phyloP scores from a whole-genome alignment of 129 eudicot species.

The Centrapalus pauciflorus region DNA sequence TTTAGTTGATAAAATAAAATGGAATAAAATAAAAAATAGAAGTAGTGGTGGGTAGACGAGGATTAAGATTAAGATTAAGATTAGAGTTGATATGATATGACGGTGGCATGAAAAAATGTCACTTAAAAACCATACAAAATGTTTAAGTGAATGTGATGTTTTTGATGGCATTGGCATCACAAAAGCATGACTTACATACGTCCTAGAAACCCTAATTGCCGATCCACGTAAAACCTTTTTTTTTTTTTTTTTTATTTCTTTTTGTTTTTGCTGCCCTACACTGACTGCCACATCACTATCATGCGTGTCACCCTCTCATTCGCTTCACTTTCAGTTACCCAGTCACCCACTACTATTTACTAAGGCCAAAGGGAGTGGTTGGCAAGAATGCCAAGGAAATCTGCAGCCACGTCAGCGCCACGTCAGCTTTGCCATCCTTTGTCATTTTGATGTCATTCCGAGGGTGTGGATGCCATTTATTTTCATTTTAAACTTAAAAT shows the following conservation, averaged over 20 bases:
- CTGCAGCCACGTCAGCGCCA: too few species aligned
- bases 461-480: too few species aligned
- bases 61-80: slow-evolving; percentile 13
- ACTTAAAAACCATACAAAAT: slow-evolving; percentile 6
- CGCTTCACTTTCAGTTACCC: not conserved
- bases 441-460: too few species aligned
- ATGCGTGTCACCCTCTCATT: slow-evolving; percentile 22
- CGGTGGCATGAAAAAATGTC: slow-evolving; percentile 20
- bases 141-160: slow-evolving; percentile 13
- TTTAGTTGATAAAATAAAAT: too few species aligned
- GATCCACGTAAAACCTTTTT: slow-evolving; percentile 7
- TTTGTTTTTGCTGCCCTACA: slow-evolving; percentile 4
- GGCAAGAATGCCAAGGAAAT: too few species aligned
- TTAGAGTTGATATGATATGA: slow-evolving; percentile 18
- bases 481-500: too few species aligned
- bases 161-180: slow-evolving; percentile 18
- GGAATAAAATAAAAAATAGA: too few species aligned
- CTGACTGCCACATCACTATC: slow-evolving; percentile 9
- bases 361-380: too few species aligned
- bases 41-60: too few species aligned
- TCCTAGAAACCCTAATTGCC: not conserved
- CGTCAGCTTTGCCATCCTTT: too few species aligned
- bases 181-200: slow-evolving; percentile 14
- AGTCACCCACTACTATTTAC: too few species aligned
- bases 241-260: too few species aligned